A percentile compares a stretch with the other conserved stretches of the same genome.
Evolutionary conservation across 2,329 filamentous ascomycete genomes (phyloP).

Genomic region (Penicillium crustosum): DNA sequence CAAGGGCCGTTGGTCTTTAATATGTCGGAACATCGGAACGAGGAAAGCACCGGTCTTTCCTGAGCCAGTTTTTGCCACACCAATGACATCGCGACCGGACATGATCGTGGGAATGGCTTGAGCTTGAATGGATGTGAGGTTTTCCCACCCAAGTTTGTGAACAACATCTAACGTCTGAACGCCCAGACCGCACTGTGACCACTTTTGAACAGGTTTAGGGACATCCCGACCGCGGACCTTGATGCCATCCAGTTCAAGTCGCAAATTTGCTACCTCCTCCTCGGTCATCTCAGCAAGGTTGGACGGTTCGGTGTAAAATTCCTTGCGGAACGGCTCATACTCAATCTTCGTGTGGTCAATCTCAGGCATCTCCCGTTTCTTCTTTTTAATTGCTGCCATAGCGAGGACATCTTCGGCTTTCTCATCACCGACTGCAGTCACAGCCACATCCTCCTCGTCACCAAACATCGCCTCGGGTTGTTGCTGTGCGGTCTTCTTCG

Average conservation of each 20-base stretch:
- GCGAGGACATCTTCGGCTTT: slow-evolving; percentile 65
- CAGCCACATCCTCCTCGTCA: slow-evolving; percentile 71
- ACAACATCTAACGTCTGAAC: slow-evolving; percentile 85
- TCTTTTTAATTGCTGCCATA: slow-evolving; percentile 61
- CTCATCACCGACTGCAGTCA: slow-evolving; percentile 61
- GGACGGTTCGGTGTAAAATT: slow-evolving; percentile 88
- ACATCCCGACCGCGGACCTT: slow-evolving; percentile 86
- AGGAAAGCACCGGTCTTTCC: slow-evolving; percentile 96
- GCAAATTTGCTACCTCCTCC: slow-evolving; percentile 76
- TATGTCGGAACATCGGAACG: slow-evolving; percentile 95
- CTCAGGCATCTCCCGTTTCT: slow-evolving; percentile 92
- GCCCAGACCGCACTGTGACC: slow-evolving; percentile 91
- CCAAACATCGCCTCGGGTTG: slow-evolving; percentile 85
- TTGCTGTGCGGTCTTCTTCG: slow-evolving; percentile 54
- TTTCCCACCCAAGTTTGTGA: slow-evolving; percentile 75
- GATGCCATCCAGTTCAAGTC: slow-evolving; percentile 89
- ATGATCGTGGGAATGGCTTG: slow-evolving; percentile 94
- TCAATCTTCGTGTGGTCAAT: slow-evolving; percentile 85
- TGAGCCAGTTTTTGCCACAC: slow-evolving; percentile 95
- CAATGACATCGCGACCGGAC: slow-evolving; percentile 93
- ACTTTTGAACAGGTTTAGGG: slow-evolving; percentile 92
- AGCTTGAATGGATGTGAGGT: slow-evolving; percentile 89
- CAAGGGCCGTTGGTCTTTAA: slow-evolving; percentile 84
- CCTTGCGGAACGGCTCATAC: slow-evolving; percentile 83
- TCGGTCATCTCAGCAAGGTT: slow-evolving; percentile 82